Conservation (phyloP, 305 asterid species). For the Fraxinus greggii region DNA sequence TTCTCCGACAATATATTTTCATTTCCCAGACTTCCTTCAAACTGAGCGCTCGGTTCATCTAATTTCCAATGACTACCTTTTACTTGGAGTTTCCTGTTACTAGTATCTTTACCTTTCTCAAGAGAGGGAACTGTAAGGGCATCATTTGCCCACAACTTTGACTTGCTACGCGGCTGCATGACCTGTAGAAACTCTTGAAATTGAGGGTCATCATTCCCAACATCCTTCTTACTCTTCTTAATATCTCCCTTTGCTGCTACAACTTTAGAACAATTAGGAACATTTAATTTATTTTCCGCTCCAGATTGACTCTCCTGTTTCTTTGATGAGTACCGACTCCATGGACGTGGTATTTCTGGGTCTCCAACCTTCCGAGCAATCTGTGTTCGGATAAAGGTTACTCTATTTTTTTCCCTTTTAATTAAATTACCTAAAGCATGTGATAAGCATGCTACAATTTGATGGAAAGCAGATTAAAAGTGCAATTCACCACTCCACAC, state of each 20-base stretch:
- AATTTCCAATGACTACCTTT: conserved; percentile 27
- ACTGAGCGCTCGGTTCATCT: conserved; percentile 29
- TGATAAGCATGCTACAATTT: conserved; percentile 4
- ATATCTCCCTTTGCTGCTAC: conserved; percentile 38
- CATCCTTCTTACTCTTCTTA: conserved; percentile 45
- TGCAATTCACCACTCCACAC: conserved; percentile 1
- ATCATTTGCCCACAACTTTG: conserved; percentile 95
- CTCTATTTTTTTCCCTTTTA: background rate
- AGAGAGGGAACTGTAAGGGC: conserved; percentile 48
- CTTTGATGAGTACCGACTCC: conserved; percentile 80
- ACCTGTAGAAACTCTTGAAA: conserved; percentile 84
- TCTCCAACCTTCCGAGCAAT: conserved; percentile 88
- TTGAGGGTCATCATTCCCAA: conserved; percentile 58
- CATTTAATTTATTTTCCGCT: conserved; percentile 35
- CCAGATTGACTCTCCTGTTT: conserved; percentile 40
- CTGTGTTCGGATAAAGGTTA: conserved; percentile 48
- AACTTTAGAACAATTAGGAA: conserved; percentile 31
- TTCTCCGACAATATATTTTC: conserved; percentile 31
- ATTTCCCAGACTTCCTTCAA: conserved; percentile 35
- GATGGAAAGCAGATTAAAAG: conserved; percentile 2
- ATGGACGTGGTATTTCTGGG: conserved; percentile 81
- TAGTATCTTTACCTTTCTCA: conserved; percentile 31
- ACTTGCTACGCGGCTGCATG: conserved; percentile 73
- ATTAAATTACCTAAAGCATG: background rate
- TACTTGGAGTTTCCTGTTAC: conserved; percentile 31